A percentile compares a stretch with the other conserved stretches of the same genome.
Evolutionary conservation across 441 rosid genomes (phyloP).

Genomic region (Gossypium schwendimanii): DNA sequence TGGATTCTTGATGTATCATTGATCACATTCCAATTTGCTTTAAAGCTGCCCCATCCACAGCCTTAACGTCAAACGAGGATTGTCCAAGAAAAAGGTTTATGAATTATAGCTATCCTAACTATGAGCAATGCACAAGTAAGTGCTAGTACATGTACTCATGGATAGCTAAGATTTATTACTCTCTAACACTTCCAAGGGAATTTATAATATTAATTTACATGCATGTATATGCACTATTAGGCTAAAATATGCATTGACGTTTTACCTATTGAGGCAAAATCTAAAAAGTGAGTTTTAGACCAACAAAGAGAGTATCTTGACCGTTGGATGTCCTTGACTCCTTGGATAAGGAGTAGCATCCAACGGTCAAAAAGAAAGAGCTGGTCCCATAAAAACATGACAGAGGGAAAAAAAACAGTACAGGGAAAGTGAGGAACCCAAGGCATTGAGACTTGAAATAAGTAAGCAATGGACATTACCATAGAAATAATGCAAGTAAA

Average conservation of each 20-base stretch:
- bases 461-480: background rate
- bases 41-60: no score
- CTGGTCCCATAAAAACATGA: background rate
- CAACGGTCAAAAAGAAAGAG: slow-evolving; percentile 1
- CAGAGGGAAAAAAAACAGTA: background rate
- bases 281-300: background rate
- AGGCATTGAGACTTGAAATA: slow-evolving; percentile 4
- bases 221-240: no score
- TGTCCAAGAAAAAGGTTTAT: background rate
- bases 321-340: background rate
- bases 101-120: no score
- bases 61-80: background rate
- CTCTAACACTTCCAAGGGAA: no score
- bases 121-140: no score
- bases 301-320: background rate
- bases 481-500: background rate
- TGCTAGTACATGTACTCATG: no score
- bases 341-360: background rate
- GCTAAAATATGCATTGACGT: background rate
- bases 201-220: no score
- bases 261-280: no score
- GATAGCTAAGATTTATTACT: no score
- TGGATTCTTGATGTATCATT: no score
- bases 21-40: no score
- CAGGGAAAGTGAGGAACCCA: slow-evolving; percentile 1